Conservation (phyloP, 345 rosid genomes). For the Populus tremula region DNA sequence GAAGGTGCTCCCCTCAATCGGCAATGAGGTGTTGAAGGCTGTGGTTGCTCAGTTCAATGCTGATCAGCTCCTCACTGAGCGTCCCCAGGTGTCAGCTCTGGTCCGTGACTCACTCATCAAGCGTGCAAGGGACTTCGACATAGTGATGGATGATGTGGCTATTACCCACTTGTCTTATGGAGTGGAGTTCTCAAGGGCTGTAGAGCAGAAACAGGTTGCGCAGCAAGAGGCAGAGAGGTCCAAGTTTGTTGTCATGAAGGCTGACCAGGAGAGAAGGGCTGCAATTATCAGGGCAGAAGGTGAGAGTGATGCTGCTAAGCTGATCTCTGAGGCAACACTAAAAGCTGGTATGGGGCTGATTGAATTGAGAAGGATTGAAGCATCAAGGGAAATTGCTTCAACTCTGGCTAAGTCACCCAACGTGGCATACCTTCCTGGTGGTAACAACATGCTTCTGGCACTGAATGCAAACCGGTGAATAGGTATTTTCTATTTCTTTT, state of each 20-base stretch:
- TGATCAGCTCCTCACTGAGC: constrained; percentile 95
- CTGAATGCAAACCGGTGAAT: constrained; percentile 48
- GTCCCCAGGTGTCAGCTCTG: constrained; percentile 91
- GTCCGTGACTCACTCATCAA: constrained; percentile 64
- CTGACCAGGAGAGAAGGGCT: constrained; percentile 99
- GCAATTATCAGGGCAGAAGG: constrained; percentile 95
- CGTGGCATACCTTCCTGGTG: constrained; percentile 86
- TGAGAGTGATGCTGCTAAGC: constrained; percentile 92
- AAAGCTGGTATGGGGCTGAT: constrained; percentile 83
- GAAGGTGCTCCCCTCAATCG: constrained; percentile 95
- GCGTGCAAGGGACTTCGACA: constrained; percentile 89
- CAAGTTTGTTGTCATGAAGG: constrained; percentile 87
- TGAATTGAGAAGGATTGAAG: constrained; percentile 97
- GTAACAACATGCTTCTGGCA: constrained; percentile 73
- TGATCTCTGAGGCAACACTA: constrained; percentile 83
- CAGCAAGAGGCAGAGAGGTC: constrained; percentile 99
- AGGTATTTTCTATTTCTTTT: constrained; percentile 14
- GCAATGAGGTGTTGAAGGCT: constrained; percentile 95
- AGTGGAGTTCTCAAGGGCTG: constrained; percentile 86
- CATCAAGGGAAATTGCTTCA: constrained; percentile 84
- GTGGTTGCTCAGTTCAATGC: constrained; percentile 99
- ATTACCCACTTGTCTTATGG: constrained; percentile 95
- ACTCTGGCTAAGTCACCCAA: constrained; percentile 88
- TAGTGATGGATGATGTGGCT: constrained; percentile 85
- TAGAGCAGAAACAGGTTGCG: constrained; percentile 97